Base-by-base conservation (phyloP, 495 filamentous ascomycete species). In the Rhypophila decipiens region DNA sequence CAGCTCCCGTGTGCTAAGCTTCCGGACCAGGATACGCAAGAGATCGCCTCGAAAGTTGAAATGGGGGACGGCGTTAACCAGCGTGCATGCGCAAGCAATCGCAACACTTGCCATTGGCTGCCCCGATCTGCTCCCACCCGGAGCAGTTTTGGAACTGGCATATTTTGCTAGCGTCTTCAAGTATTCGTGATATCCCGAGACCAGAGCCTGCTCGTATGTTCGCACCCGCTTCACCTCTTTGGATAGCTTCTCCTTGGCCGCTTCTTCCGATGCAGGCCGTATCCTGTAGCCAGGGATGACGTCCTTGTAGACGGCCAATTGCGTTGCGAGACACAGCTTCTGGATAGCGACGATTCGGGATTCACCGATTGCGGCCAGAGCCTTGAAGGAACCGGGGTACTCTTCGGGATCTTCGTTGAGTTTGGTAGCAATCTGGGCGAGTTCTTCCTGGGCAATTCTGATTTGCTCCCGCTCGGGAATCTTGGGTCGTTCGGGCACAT, bases 391-490 rank as follows among this genome's bases (percentile, higher is more conserved):
- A 27, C 82, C 80, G 15, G 83, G 76, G 63, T 97, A 80, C 59
- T 96, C 91, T 57, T 98, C 94, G 10, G 93, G 93, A 45, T 91
- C 85, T 61, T 96, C 90, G 55, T 94, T 95, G 55, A 98, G 75
- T 43, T 83, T 66, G 8, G 74, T 75, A 13, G 90, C 93, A 42
- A 94, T 77, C 55, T 80, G 82, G 11, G 93, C 91, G 22, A 98
- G 64, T 57, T 97, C 90, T 59, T 97, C 93, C 68, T 97, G 95
- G 18, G 89, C 90, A 50, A 86, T 79, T 11, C 86, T 42, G 18
- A 97, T 84, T 57, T 95, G 87, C 56, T 90, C 75, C 46, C 82
- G 81, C 51, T 82, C 69, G 2, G 88, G 78, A 22, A 88, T 72
- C 57, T 77, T 77, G 37, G 83, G 79, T 48, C 71, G 69, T 48